Evolutionary conservation across 257 asterid species (phyloP).

Genomic region (Echites panduratus): DNA sequence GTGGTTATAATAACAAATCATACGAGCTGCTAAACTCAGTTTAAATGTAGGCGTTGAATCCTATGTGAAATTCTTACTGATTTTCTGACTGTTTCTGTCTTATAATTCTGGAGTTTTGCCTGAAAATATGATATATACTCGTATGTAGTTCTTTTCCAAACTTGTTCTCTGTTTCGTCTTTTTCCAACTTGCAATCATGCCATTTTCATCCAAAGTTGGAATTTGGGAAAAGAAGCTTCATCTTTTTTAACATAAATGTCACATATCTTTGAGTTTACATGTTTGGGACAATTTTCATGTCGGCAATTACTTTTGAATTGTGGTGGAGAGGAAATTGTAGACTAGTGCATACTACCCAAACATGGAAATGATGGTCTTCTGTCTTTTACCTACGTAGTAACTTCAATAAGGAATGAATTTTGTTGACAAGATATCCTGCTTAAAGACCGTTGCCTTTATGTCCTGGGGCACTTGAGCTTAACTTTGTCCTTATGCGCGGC

Average conservation of each 20-base stretch:
- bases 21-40: slow-evolving; percentile 5
- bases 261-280: not conserved
- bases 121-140: slow-evolving; percentile 8
- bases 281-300: not conserved
- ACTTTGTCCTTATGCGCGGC: not conserved
- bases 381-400: not conserved
- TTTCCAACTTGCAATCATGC: not conserved
- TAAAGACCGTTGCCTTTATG: not conserved
- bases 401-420: not conserved
- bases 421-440: not conserved
- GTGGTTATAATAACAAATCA: slow-evolving; percentile 1
- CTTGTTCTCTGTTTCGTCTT: not conserved
- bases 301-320: not conserved
- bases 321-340: not conserved
- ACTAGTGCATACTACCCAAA: not conserved
- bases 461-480: not conserved
- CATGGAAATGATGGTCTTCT: not conserved
- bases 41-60: slow-evolving; percentile 6
- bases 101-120: not conserved
- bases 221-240: not conserved
- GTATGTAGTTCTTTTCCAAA: slow-evolving; percentile 13
- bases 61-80: slow-evolving; percentile 13
- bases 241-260: not conserved
- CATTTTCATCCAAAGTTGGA: not conserved
- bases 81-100: slow-evolving; percentile 1